Evolutionary conservation across 768 basidiomycete species (phyloP).

Genomic region (Amanita muscaria): DNA sequence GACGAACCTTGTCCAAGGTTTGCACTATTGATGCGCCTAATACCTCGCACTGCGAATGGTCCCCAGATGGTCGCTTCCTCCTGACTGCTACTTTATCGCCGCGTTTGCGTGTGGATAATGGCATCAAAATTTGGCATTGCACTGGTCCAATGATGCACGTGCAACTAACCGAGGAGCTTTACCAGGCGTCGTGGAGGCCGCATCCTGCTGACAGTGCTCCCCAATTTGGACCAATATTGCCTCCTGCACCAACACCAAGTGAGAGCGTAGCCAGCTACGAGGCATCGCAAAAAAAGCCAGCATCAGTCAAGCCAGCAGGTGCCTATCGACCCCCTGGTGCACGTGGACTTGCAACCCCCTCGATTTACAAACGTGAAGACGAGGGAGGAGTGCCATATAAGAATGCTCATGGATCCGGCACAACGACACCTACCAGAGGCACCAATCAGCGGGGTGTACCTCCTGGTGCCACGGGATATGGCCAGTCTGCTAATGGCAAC

Average conservation of each 20-base stretch:
- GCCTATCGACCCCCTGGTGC: slow-evolving; percentile 94
- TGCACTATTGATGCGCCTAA: slow-evolving; percentile 87
- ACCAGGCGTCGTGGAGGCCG: slow-evolving; percentile 83
- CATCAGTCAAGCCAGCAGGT: slow-evolving; percentile 60
- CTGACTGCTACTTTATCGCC: slow-evolving; percentile 95
- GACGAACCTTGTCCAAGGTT: slow-evolving; percentile 70
- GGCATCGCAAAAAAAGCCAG: slow-evolving; percentile 42
- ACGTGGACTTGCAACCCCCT: slow-evolving; percentile 79
- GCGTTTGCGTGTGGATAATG: slow-evolving; percentile 92
- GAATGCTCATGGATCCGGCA: slow-evolving; percentile 37
- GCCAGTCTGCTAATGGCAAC: slow-evolving; percentile 25
- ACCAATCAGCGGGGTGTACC: slow-evolving; percentile 43
- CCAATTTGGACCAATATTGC: slow-evolving; percentile 58
- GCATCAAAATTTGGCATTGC: slow-evolving; percentile 94
- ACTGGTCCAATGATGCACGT: slow-evolving; percentile 80
- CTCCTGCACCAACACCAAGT: slow-evolving; percentile 58
- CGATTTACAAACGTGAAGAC: slow-evolving; percentile 87
- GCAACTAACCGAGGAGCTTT: slow-evolving; percentile 79
- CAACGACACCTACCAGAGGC: slow-evolving; percentile 52
- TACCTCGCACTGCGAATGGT: slow-evolving; percentile 93
- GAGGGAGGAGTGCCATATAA: slow-evolving; percentile 59
- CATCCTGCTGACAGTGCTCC: slow-evolving; percentile 55
- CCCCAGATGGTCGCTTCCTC: slow-evolving; percentile 85
- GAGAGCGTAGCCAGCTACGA: slow-evolving; percentile 44
- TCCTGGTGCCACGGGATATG: slow-evolving; percentile 13